A percentile compares a stretch with the other conserved stretches of the same genome.
Conservation (phyloP, 176 grass and related monocot genomes). For the Saccharum spontaneum region DNA sequence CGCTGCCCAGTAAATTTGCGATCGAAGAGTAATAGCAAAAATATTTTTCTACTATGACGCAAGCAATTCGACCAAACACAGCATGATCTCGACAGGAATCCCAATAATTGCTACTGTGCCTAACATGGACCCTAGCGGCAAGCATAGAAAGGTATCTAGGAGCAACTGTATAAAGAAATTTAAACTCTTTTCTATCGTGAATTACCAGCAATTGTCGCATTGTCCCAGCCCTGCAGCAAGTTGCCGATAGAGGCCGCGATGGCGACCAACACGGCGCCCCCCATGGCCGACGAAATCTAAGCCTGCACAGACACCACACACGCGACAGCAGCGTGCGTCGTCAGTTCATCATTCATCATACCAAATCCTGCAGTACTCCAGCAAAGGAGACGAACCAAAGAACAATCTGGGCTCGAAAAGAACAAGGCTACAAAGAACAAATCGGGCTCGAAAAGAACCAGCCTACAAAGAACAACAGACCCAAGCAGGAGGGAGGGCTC, state of each 20-base stretch:
- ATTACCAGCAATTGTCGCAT: constrained; percentile 91
- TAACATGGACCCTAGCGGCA: constrained; percentile 29
- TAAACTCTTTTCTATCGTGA: background rate
- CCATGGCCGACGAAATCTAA: constrained; percentile 51
- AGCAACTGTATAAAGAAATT: constrained; percentile 21
- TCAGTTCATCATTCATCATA: background rate
- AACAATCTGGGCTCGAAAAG: background rate
- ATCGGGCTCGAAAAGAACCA: background rate
- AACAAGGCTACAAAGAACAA: background rate
- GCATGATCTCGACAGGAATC: constrained; percentile 44
- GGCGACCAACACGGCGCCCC: constrained; percentile 78
- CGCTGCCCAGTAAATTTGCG: background rate
- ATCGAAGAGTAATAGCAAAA: background rate
- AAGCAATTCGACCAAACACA: constrained; percentile 26
- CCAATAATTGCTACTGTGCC: constrained; percentile 49
- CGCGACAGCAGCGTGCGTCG: background rate
- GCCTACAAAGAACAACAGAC: background rate
- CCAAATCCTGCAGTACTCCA: background rate
- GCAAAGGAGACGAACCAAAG: background rate
- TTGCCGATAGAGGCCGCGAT: constrained; percentile 84
- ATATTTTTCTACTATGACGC: constrained; percentile 4
- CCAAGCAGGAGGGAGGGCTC: background rate
- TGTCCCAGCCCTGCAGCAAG: constrained; percentile 86
- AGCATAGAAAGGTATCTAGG: constrained; percentile 26
- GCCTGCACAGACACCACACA: constrained; percentile 33